These are phyloP conservation scores for Melaleuca alternifolia DNA, from an alignment of 345 rosid species.

Conservation along the genomic window DNA sequence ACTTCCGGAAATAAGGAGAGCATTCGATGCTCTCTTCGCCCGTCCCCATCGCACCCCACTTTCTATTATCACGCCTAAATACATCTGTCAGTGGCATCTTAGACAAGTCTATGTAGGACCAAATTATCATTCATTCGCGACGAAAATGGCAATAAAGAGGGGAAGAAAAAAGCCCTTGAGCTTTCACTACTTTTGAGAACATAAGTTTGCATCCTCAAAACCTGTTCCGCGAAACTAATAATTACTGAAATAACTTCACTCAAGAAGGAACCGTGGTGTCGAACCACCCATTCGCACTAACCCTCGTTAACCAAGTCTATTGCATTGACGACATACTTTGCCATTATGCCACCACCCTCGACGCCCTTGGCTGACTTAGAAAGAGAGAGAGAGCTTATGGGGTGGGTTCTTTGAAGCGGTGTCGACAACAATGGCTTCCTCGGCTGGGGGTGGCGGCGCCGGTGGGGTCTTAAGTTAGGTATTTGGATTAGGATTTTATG, in stretches of 20 bases:
- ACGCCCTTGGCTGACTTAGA: not conserved
- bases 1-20: not conserved
- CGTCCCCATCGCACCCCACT: not conserved
- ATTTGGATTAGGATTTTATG: not conserved
- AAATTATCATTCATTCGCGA: not conserved
- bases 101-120: not conserved
- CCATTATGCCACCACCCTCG: not conserved
- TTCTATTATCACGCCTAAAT: not conserved
- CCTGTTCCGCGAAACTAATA: not conserved
- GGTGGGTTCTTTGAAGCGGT: not conserved
- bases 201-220: not conserved
- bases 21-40: not conserved
- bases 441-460: accelerated
- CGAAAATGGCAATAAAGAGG: not conserved
- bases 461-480: not conserved
- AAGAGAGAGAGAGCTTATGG: not conserved
- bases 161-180: not conserved
- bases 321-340: not conserved
- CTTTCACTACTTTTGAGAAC: not conserved
- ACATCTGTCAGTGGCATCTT: not conserved
- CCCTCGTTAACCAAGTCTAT: not conserved
- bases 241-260: not conserved
- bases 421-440: not conserved
- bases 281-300: not conserved
- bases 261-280: accelerated